Evolutionary conservation across 371 early-diverging fungal species (phyloP).

Genomic region (Umbelopsis sp.): DNA sequence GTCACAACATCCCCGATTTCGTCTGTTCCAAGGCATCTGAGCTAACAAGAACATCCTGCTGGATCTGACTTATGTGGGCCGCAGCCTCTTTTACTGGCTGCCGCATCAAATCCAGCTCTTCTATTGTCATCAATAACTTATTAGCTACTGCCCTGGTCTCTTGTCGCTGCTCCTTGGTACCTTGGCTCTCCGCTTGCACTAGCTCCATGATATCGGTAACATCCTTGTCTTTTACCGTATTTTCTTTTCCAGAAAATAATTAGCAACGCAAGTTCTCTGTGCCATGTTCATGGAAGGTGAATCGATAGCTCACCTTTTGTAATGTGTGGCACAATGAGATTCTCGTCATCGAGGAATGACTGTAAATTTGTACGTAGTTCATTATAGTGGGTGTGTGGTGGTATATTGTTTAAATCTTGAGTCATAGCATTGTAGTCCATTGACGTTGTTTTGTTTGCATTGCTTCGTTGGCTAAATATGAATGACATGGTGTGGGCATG

Average conservation of each 20-base stretch:
- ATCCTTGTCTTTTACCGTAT: not conserved
- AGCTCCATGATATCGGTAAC: not conserved
- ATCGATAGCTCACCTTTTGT: not conserved
- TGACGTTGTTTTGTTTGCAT: not conserved
- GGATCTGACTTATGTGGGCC: not conserved
- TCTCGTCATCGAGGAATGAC: not conserved
- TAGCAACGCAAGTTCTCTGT: not conserved
- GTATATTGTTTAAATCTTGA: not conserved
- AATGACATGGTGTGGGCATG: not conserved
- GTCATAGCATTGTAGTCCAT: not conserved
- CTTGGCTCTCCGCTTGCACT: constrained; percentile 9
- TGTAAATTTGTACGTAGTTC: not conserved
- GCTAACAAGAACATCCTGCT: not conserved
- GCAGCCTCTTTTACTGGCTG: not conserved
- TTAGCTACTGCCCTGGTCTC: not conserved
- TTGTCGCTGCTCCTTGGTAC: constrained; percentile 4
- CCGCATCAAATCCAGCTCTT: not conserved
- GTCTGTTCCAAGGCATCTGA: not conserved
- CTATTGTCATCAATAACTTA: not conserved
- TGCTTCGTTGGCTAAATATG: not conserved
- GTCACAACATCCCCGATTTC: constrained; percentile 5
- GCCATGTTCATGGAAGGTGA: not conserved
- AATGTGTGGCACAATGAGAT: not conserved
- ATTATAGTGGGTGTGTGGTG: not conserved
- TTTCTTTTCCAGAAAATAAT: not conserved